Percentiles rank a stretch among this genome's conserved stretches.
Evolutionary conservation across 768 basidiomycete species (phyloP).

Genomic region (Dentipellis sp.): DNA sequence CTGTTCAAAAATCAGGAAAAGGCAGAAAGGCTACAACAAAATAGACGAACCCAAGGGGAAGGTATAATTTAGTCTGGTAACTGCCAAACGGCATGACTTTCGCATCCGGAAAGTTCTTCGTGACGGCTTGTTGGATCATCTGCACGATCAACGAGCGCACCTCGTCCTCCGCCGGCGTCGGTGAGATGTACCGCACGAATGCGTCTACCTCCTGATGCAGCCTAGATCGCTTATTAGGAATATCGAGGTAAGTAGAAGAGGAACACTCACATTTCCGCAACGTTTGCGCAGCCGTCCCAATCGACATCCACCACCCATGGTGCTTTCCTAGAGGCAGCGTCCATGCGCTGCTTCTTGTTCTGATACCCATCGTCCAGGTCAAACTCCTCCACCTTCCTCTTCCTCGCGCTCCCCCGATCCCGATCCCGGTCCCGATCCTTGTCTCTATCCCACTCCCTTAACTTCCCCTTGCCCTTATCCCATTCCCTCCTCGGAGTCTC

Average conservation of each 20-base stretch:
- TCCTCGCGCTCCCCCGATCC: constrained; percentile 24
- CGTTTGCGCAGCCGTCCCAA: constrained; percentile 66
- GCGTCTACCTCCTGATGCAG: constrained; percentile 81
- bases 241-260: neutral
- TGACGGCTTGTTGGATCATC: constrained; percentile 59
- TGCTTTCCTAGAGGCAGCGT: constrained; percentile 43
- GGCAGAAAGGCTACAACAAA: neutral
- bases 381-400: constrained; percentile 38
- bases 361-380: constrained; percentile 41
- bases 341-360: constrained; percentile 42
- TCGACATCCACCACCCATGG: constrained; percentile 63
- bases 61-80: constrained; percentile 87
- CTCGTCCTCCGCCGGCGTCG: constrained; percentile 79
- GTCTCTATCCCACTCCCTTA: constrained; percentile 4
- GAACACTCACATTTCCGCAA: constrained; percentile 70
- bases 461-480: constrained; percentile 12
- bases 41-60: constrained; percentile 74
- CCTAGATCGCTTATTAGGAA: constrained; percentile 31
- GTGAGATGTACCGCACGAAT: constrained; percentile 82
- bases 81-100: constrained; percentile 83
- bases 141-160: constrained; percentile 65
- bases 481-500: constrained; percentile 1
- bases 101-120: constrained; percentile 66
- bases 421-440: constrained; percentile 16
- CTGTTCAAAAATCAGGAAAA: constrained; percentile 29